Evolutionary conservation across 805 yeast species (phyloP).

Genomic region (Sugiyamaella valdiviana): DNA sequence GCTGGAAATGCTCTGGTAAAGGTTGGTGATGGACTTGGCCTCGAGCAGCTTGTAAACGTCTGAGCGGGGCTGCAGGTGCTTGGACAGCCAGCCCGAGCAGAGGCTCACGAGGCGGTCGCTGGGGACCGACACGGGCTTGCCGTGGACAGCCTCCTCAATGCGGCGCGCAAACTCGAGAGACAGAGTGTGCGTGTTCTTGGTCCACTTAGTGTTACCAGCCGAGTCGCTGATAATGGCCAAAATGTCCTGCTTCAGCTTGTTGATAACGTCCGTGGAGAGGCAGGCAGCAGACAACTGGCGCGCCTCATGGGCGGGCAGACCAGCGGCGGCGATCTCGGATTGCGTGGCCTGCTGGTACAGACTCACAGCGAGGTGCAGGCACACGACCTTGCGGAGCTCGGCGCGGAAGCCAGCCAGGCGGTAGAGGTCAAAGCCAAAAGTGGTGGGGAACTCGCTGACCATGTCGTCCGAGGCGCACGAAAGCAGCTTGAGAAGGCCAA

Average conservation of each 20-base stretch:
- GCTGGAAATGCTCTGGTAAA: constrained; percentile 12
- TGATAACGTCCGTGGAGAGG: constrained; percentile 28
- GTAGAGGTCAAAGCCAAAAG: constrained; percentile 78
- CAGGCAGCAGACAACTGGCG: constrained; percentile 3
- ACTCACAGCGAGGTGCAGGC: constrained; percentile 66
- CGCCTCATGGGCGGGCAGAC: constrained; percentile 32
- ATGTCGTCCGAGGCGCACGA: constrained; percentile 61
- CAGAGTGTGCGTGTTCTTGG: constrained; percentile 67
- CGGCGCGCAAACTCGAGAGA: constrained; percentile 57
- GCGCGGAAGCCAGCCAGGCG: constrained; percentile 72
- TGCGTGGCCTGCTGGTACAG: constrained; percentile 61
- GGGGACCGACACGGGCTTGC: constrained; percentile 20
- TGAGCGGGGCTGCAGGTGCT: constrained; percentile 79
- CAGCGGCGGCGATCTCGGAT: constrained; percentile 27
- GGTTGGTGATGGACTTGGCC: constrained; percentile 34
- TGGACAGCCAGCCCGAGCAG: constrained; percentile 71
- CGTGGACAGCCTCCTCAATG: constrained; percentile 15
- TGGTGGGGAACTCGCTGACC: constrained; percentile 76
- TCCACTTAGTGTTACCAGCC: constrained; percentile 86
- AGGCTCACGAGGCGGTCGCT: constrained; percentile 47
- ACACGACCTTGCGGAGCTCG: constrained; percentile 77
- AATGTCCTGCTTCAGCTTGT: constrained; percentile 59
- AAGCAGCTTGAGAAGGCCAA: constrained; percentile 44
- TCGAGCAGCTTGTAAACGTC: constrained; percentile 74
- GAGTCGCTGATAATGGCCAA: constrained; percentile 77